Conservation (phyloP, 495 filamentous ascomycete genomes). For the Annulohypoxylon moriforme region DNA sequence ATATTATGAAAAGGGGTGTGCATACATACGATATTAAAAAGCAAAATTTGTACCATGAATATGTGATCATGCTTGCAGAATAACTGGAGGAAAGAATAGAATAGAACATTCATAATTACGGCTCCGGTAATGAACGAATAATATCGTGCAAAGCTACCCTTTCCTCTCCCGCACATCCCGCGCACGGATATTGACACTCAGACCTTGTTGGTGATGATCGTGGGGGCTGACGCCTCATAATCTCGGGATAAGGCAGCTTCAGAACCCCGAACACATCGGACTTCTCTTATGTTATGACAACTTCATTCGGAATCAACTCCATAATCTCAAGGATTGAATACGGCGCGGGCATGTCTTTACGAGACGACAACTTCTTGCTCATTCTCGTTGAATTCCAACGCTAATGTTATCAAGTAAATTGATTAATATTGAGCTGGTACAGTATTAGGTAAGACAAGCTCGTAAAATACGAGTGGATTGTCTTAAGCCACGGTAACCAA, state of each 20-base stretch:
- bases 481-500: neutral
- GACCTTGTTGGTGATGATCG: neutral
- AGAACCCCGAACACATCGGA: conserved; percentile 6
- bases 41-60: neutral
- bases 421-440: no score
- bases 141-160: neutral
- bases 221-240: conserved; percentile 15
- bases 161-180: conserved; percentile 2
- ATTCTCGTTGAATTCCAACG: no score
- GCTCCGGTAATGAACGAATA: neutral
- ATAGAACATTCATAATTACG: neutral
- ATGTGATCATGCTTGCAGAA: neutral
- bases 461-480: neutral
- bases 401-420: no score
- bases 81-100: neutral
- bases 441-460: neutral
- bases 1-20: conserved; percentile 1
- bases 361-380: no score
- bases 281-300: neutral
- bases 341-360: no score
- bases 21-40: conserved; percentile 4
- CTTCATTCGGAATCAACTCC: neutral
- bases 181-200: conserved; percentile 19
- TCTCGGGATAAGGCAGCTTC: conserved; percentile 14
- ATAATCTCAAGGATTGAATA: neutral